Percentiles rank a stretch among this genome's conserved stretches.
Evolutionary conservation across 2,329 filamentous ascomycete species (phyloP).

Genomic region (Paecilomyces variotii): DNA sequence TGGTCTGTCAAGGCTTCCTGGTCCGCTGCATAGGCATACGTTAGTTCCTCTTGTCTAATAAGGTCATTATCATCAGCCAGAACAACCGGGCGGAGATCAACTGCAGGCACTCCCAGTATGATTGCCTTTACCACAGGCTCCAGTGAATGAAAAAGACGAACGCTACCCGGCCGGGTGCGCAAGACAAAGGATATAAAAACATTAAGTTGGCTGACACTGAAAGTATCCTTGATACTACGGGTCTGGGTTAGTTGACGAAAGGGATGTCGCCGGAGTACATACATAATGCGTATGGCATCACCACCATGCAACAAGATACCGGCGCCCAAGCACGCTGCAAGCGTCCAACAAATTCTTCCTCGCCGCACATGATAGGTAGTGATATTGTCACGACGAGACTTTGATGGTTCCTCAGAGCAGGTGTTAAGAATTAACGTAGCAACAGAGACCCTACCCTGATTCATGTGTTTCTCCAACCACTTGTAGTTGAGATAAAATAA

Average conservation of each 20-base stretch:
- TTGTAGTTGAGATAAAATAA: conserved; percentile 8
- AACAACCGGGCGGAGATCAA: conserved; percentile 3
- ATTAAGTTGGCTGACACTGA: conserved; percentile 1
- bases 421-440: conserved; percentile 5
- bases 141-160: conserved; percentile 7
- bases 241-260: too few relatives aligned
- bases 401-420: conserved; percentile 6
- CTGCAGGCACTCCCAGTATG: conserved; percentile 5
- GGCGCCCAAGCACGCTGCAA: conserved; percentile 6
- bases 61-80: background rate
- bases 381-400: conserved; percentile 7
- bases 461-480: conserved; percentile 6
- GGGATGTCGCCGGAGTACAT: background rate
- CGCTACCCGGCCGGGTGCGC: conserved; percentile 8
- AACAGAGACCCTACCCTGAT: conserved; percentile 5
- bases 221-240: background rate
- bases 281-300: conserved; percentile 5
- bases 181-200: conserved; percentile 6
- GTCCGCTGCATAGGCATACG: conserved; percentile 1
- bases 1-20: conserved; percentile 1
- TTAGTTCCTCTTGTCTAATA: conserved; percentile 1
- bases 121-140: conserved; percentile 7
- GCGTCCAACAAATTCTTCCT: conserved; percentile 5
- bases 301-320: conserved; percentile 4
- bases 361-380: conserved; percentile 7